Percentiles rank a stretch among this genome's conserved stretches.
Evolutionary conservation across 2,329 filamentous ascomycete genomes (phyloP).

Genomic region (Colletotrichum lindemuthianum): DNA sequence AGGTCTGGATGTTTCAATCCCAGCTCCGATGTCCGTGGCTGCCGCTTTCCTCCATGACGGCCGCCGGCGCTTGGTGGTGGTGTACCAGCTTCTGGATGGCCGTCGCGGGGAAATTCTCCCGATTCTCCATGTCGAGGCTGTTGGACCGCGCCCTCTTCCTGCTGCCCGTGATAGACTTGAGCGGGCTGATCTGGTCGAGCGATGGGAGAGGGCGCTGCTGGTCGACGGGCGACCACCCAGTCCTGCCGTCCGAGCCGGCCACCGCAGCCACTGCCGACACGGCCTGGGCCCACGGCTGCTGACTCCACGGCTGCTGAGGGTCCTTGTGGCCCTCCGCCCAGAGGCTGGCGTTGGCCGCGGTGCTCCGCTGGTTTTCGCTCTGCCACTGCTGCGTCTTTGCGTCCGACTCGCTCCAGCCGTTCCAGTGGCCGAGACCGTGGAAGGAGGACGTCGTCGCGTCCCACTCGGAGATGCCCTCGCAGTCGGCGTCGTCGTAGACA

Average conservation of each 20-base stretch:
- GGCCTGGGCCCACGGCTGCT: slow-evolving; percentile 43
- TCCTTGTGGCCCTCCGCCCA: slow-evolving; percentile 42
- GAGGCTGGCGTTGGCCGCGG: slow-evolving; percentile 42
- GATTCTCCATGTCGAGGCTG: slow-evolving; percentile 37
- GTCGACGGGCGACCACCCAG: slow-evolving; percentile 34
- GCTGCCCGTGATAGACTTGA: slow-evolving; percentile 30
- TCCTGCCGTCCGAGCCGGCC: slow-evolving; percentile 36
- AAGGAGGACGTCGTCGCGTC: slow-evolving; percentile 33
- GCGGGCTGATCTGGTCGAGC: slow-evolving; percentile 35
- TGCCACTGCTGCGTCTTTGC: slow-evolving; percentile 34
- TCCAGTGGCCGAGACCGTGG: slow-evolving; percentile 35
- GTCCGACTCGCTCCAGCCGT: slow-evolving; percentile 34
- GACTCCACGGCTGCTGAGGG: slow-evolving; percentile 45
- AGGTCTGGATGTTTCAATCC: slow-evolving; percentile 29
- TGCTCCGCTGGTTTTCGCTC: slow-evolving; percentile 35
- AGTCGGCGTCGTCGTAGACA: slow-evolving; percentile 35
- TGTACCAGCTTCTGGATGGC: slow-evolving; percentile 36
- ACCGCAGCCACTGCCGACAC: slow-evolving; percentile 44
- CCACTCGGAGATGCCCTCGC: slow-evolving; percentile 32
- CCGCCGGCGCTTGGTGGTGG: slow-evolving; percentile 32
- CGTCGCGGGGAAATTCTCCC: slow-evolving; percentile 37
- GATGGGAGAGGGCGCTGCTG: slow-evolving; percentile 34
- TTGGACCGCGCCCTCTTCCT: slow-evolving; percentile 36
- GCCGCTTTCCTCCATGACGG: slow-evolving; percentile 32
- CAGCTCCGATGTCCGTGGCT: slow-evolving; percentile 33